These are phyloP conservation scores for Gardenia jasminoides DNA, from an alignment of 257 asterid genomes.

Conservation along the genomic window DNA sequence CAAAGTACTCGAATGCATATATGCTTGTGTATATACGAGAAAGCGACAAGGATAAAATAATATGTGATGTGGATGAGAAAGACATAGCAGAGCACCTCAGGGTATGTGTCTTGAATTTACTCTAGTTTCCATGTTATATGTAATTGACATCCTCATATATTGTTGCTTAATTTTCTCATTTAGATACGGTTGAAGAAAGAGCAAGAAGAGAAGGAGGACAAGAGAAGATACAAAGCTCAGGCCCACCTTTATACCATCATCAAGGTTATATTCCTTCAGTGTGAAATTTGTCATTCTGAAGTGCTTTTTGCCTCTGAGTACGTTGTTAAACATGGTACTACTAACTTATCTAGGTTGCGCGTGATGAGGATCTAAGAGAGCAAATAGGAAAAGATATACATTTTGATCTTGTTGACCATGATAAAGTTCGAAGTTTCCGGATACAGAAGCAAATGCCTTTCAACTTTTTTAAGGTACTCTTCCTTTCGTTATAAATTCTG, in stretches of 20 bases:
- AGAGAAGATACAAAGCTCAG: slow-evolving; percentile 87
- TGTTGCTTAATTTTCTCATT: slow-evolving; percentile 14
- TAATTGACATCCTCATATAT: neutral
- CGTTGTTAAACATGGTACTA: neutral
- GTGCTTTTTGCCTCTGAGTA: neutral
- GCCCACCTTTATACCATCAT: slow-evolving; percentile 95
- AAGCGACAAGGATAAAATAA: slow-evolving; percentile 93
- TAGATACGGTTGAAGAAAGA: slow-evolving; percentile 96
- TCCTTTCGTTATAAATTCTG: neutral
- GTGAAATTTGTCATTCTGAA: neutral
- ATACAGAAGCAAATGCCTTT: slow-evolving; percentile 86
- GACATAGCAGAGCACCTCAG: slow-evolving; percentile 97
- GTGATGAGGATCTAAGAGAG: slow-evolving; percentile 85
- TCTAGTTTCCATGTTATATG: neutral
- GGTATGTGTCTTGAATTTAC: slow-evolving; percentile 43
- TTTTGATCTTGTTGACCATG: slow-evolving; percentile 98
- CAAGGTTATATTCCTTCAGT: slow-evolving; percentile 54
- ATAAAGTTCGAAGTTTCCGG: slow-evolving; percentile 86
- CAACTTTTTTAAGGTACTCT: slow-evolving; percentile 77
- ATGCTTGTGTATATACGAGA: slow-evolving; percentile 99
- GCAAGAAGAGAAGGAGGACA: slow-evolving; percentile 96
- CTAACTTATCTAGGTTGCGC: slow-evolving; percentile 68
- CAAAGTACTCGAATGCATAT: slow-evolving; percentile 97
- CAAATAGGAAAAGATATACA: slow-evolving; percentile 90
- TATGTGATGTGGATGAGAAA: slow-evolving; percentile 96